phyloP scores from a whole-genome alignment of 2,329 filamentous ascomycete species.

The Colletotrichum eremochloae region DNA sequence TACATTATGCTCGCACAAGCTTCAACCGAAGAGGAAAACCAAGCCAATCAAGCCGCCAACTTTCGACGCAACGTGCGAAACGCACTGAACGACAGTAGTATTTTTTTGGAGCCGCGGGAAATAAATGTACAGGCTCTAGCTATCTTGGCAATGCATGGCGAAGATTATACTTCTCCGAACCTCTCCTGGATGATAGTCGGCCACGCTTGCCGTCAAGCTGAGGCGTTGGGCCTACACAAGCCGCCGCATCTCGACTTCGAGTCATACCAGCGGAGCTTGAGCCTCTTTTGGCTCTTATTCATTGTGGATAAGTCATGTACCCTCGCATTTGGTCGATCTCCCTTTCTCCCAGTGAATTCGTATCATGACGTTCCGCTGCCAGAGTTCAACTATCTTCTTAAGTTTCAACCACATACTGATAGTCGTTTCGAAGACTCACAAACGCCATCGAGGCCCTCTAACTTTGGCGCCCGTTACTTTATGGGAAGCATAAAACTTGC shows the following conservation, averaged over 20 bases:
- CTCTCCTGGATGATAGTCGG: constrained; percentile 27
- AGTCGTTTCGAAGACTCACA: background rate
- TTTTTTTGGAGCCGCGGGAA: constrained; percentile 19
- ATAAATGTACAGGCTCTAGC: constrained; percentile 10
- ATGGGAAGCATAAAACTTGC: constrained; percentile 2
- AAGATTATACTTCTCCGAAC: constrained; percentile 26
- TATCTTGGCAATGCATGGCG: constrained; percentile 16
- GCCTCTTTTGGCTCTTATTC: constrained; percentile 23
- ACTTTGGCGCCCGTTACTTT: constrained; percentile 14
- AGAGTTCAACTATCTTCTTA: constrained; percentile 16
- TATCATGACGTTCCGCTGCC: constrained; percentile 20
- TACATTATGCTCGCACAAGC: constrained; percentile 27
- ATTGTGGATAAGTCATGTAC: constrained; percentile 23
- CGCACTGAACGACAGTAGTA: constrained; percentile 18
- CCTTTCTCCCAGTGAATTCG: constrained; percentile 2
- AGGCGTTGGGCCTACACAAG: constrained; percentile 19
- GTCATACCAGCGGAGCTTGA: constrained; percentile 1
- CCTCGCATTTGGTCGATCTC: constrained; percentile 25
- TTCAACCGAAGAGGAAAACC: background rate
- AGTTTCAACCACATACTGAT: constrained; percentile 8
- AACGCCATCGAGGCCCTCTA: background rate
- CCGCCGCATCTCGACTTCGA: background rate
- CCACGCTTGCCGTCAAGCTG: constrained; percentile 24
- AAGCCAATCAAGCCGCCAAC: background rate
- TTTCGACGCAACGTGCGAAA: constrained; percentile 24